Evolutionary conservation across 345 rosid genomes (phyloP).

Genomic region (Boechera divaricarpa): DNA sequence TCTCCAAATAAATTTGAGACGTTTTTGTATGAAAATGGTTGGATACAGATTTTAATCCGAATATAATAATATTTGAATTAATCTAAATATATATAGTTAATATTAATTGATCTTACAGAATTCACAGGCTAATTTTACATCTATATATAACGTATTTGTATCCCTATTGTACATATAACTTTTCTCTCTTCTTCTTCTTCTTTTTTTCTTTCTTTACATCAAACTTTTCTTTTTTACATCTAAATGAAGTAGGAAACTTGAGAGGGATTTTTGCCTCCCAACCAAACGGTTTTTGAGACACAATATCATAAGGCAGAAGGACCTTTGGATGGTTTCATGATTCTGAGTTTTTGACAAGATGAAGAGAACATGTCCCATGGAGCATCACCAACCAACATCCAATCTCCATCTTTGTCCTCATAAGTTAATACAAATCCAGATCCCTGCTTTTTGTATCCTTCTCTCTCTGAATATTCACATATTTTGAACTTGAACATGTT

Average conservation of each 20-base stretch:
- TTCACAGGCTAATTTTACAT: slow-evolving; percentile 10
- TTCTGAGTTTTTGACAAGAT: slow-evolving; percentile 84
- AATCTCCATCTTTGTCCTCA: slow-evolving; percentile 49
- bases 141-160: slow-evolving; percentile 2
- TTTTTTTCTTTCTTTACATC: background rate
- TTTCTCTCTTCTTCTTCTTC: no score
- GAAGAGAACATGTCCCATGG: slow-evolving; percentile 76
- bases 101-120: slow-evolving; percentile 9
- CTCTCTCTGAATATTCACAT: slow-evolving; percentile 67
- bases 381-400: slow-evolving; percentile 54
- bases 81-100: background rate
- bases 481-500: slow-evolving; percentile 75
- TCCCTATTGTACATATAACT: slow-evolving; percentile 21
- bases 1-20: no score
- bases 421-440: slow-evolving; percentile 59
- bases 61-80: background rate
- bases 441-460: slow-evolving; percentile 63
- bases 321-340: slow-evolving; percentile 85
- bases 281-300: background rate
- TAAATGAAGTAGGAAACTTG: slow-evolving; percentile 7
- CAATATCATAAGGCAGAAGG: slow-evolving; percentile 5
- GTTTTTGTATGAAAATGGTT: no score
- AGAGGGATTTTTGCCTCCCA: background rate
- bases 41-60: no score
- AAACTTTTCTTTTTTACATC: background rate